Conservation (phyloP, 2,329 filamentous ascomycete species). For the Trichoderma afroharzianum region DNA sequence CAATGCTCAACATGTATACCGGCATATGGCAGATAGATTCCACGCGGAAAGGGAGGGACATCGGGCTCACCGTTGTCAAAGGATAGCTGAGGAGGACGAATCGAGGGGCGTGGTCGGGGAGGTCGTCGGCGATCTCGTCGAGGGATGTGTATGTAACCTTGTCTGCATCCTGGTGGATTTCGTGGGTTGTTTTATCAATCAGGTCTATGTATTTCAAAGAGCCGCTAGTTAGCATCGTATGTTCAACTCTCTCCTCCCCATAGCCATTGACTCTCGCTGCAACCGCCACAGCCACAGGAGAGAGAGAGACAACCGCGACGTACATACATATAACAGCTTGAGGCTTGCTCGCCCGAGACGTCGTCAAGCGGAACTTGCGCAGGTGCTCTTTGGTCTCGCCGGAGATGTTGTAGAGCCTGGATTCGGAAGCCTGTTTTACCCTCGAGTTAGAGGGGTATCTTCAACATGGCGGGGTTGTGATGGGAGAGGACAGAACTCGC, state of each 20-base stretch:
- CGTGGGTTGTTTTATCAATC: conserved; percentile 86
- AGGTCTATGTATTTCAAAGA: conserved; percentile 54
- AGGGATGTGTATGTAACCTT: conserved; percentile 75
- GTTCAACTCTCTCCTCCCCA: neutral
- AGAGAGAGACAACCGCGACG: conserved; percentile 25
- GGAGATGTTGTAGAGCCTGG: conserved; percentile 88
- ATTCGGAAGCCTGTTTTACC: conserved; percentile 60
- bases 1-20: neutral
- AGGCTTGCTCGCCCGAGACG: conserved; percentile 78
- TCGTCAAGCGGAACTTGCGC: conserved; percentile 89
- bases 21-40: neutral
- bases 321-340: conserved; percentile 92
- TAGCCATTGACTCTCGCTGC: neutral
- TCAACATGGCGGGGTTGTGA: neutral
- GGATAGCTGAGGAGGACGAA: conserved; percentile 91
- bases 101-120: conserved; percentile 87
- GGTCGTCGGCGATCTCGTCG: conserved; percentile 76
- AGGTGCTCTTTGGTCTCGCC: conserved; percentile 84
- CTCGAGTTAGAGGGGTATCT: neutral
- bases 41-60: neutral
- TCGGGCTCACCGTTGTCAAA: conserved; percentile 66
- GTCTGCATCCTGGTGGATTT: conserved; percentile 81
- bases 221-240: neutral
- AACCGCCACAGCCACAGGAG: neutral
- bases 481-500: neutral